Base-by-base conservation (phyloP, 1,284 basidiomycete genomes). In the Leccinum pseudoinsigne region DNA sequence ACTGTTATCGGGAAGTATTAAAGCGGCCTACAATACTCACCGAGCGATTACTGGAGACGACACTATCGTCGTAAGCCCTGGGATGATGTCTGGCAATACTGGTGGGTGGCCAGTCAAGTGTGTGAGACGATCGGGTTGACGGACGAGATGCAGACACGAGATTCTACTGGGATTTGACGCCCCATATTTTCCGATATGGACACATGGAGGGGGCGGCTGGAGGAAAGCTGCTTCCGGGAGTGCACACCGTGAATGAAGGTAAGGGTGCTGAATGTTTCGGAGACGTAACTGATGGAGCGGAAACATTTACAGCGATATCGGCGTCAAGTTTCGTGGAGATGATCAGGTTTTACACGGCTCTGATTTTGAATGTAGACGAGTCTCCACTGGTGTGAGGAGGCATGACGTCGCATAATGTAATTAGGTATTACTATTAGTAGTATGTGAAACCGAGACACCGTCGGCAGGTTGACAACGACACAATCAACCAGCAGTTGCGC, bases 161-260 rank as follows among this genome's bases (percentile, higher is more conserved):
- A 8, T 78, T 74, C 66, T 83, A 84, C 64, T 83, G 83, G 83
- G 75, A 77, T 36, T 69, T 83, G 28, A 81, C 82, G 1, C 66
- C 68, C n/a, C 80, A 84, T 58, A 83, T 83, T 63, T 78, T 82
- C 72, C 81, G 82, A 14, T 84, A 84, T 67, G 76, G 75, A 59
- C 82, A 83, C 54, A 56, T 21, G 1, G 57, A 58, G 60, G 69
- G 69, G 5, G 73, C 72, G 3, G 74, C 67, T 58, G 75, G 72
- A 55, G 73, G 70, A 51, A 71, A 66, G 9, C 64, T 72, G 53
- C 69, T 73, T 53, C 73, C 74, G 50, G 80, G 79, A 2, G 77
- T 84, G 53, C 87, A 88, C 69, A 87, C 86, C 0, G 73, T 83
- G 23, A 77, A 83, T 58, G 82, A 83, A 54, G 67, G 69, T 69